A percentile compares a stretch with the other conserved stretches of the same genome.
phyloP scores from a whole-genome alignment of 352 stramenopile species.

The Globisporangium paddicum region DNA sequence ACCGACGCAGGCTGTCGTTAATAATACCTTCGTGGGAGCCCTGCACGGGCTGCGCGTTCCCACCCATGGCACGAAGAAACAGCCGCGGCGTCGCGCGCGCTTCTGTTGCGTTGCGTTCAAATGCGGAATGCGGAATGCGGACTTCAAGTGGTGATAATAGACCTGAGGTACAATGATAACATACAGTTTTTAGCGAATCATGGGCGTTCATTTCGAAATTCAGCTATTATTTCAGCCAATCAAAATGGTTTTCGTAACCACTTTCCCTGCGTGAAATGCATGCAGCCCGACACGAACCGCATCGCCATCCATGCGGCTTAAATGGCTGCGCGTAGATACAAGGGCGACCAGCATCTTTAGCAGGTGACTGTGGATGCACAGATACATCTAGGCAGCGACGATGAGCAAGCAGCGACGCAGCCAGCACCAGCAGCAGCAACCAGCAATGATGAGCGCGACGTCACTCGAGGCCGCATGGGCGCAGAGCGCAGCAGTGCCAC shows the following conservation, averaged over 20 bases:
- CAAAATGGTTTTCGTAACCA: too few relatives aligned
- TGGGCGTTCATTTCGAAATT: neutral
- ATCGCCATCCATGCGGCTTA: too few relatives aligned
- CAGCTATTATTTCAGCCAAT: neutral
- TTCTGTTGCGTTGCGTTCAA: too few relatives aligned
- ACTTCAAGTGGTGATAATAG: neutral
- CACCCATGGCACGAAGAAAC: too few relatives aligned
- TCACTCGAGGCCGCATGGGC: conserved; percentile 5
- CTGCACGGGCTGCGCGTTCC: too few relatives aligned
- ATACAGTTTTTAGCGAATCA: neutral
- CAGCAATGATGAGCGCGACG: neutral
- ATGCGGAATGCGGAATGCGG: too few relatives aligned
- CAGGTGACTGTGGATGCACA: neutral
- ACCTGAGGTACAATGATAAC: neutral
- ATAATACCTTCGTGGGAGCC: too few relatives aligned
- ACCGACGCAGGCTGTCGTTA: too few relatives aligned
- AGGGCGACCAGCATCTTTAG: too few relatives aligned
- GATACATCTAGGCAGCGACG: neutral
- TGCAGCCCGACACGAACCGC: too few relatives aligned
- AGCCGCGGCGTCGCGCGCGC: too few relatives aligned
- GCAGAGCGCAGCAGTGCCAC: neutral
- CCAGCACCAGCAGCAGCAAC: conserved; percentile 1
- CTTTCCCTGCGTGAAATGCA: too few relatives aligned
- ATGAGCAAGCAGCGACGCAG: conserved; percentile 11
- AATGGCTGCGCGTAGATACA: neutral